A percentile compares a stretch with the other conserved stretches of the same genome.
phyloP scores from a whole-genome alignment of 176 grass and related monocot genomes.

The Ananas comosus region DNA sequence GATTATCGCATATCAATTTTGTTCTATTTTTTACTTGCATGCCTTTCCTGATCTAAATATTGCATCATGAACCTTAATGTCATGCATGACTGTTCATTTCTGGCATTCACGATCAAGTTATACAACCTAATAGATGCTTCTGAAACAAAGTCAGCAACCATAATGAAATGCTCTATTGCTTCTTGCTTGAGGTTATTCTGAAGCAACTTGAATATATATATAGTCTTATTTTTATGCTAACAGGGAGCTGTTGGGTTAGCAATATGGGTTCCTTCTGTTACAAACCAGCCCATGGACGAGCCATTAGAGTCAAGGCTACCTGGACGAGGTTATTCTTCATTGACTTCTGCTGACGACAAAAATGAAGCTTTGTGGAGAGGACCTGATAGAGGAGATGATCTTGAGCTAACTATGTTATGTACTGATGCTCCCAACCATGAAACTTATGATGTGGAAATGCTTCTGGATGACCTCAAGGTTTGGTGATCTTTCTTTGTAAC shows the following conservation, averaged over 20 bases:
- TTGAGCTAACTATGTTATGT: constrained; percentile 57
- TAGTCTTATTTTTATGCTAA: constrained; percentile 23
- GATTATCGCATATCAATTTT: background rate
- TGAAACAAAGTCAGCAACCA: background rate
- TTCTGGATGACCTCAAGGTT: constrained; percentile 95
- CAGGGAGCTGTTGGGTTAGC: constrained; percentile 96
- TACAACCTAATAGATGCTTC: background rate
- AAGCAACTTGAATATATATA: constrained; percentile 6
- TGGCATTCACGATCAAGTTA: background rate
- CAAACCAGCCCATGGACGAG: constrained; percentile 41
- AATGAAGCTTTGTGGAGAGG: constrained; percentile 35
- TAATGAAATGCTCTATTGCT: background rate
- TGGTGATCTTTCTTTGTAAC: constrained; percentile 8
- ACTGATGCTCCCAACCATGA: constrained; percentile 42
- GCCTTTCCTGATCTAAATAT: background rate
- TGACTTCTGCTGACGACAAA: constrained; percentile 46
- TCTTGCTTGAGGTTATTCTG: background rate
- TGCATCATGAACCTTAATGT: background rate
- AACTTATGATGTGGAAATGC: constrained; percentile 64
- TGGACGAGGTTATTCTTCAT: constrained; percentile 67
- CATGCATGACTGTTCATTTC: background rate
- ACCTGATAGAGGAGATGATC: constrained; percentile 41
- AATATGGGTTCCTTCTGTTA: constrained; percentile 97
- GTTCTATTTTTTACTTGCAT: background rate
- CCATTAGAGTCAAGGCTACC: constrained; percentile 36